Base-by-base conservation (phyloP, 345 rosid genomes). In the Noccaea bulbosa region DNA sequence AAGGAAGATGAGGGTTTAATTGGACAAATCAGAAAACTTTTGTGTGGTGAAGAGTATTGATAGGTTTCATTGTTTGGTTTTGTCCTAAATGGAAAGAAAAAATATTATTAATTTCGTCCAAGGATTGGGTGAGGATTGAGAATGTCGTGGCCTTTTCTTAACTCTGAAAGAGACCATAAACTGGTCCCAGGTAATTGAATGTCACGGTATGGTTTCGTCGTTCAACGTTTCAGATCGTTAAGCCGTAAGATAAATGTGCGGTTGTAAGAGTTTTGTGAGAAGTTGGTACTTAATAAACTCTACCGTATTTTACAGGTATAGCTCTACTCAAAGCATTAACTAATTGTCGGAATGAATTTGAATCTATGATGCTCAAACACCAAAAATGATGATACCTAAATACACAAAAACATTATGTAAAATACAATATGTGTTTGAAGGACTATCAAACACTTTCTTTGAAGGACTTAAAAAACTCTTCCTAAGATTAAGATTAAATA, bases 101-200 rank as follows among this genome's bases (percentile, higher is more conserved):
- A 20, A 20, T 1, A 27, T 11, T 22, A 52, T 22, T 40, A 15
- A 32, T 3, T 44, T 56, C 6, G 53, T 72, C 7, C 45, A 56
- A 53, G 53, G 37, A 54, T 66, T 60, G 63, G 78, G 44, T 74
- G 73, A 74, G 73, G 17, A 20, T 74, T 41, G 2, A 16, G 73
- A 43, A 52, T 74, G 50, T 74, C 78, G 78, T 74, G 73, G 78
- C 78, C 41, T 67, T 52, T 10, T 51, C 47, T 44, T 56, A 39
- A 34, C 7, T 22, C 49, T 60, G 73, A 67, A 35, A 67, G 62
- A 49, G 67, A 67, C 32, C 34, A 49, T 7, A 7, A 7, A 5
- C 20, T 74, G 72, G 78, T 67, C 78, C 72, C 72, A 50, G 0
- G 4, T 74, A 3, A 74, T 74, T 74, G 17, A 59, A 33, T 73